Conservation (phyloP, 768 basidiomycete genomes). For the Leccinum variicolor region DNA sequence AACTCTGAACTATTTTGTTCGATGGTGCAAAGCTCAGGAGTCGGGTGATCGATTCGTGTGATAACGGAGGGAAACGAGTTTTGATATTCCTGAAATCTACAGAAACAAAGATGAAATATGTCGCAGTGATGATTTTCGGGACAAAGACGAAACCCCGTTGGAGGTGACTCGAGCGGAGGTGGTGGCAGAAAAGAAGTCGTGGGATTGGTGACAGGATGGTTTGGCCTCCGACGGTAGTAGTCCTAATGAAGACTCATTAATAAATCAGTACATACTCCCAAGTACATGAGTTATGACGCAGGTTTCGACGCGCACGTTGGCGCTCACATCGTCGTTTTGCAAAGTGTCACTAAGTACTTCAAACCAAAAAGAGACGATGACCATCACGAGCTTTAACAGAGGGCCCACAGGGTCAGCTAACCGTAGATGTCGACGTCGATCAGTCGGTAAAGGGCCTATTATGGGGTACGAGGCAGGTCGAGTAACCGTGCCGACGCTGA, state of each 20-base stretch:
- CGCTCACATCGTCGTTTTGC: neutral
- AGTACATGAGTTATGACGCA: neutral
- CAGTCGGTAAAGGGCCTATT: neutral
- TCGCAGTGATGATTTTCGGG: too few species aligned
- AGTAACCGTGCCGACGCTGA: neutral
- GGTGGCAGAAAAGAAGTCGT: neutral
- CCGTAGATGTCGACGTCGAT: neutral
- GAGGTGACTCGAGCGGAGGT: neutral
- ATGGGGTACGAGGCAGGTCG: neutral
- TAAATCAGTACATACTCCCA: neutral
- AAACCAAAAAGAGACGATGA: neutral
- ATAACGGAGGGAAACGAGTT: too few species aligned
- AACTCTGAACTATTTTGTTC: too few species aligned
- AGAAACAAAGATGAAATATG: too few species aligned
- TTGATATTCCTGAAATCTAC: too few species aligned
- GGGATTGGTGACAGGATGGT: too few species aligned
- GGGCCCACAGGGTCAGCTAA: neutral
- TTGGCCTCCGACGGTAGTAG: too few species aligned
- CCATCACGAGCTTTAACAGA: neutral
- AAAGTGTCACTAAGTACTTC: neutral
- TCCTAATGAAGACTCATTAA: too few species aligned
- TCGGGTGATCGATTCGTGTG: too few species aligned
- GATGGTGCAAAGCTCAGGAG: too few species aligned
- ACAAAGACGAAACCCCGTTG: too few species aligned
- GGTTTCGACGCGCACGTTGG: neutral